phyloP scores from a whole-genome alignment of 768 basidiomycete species.

The Galerina marginata region DNA sequence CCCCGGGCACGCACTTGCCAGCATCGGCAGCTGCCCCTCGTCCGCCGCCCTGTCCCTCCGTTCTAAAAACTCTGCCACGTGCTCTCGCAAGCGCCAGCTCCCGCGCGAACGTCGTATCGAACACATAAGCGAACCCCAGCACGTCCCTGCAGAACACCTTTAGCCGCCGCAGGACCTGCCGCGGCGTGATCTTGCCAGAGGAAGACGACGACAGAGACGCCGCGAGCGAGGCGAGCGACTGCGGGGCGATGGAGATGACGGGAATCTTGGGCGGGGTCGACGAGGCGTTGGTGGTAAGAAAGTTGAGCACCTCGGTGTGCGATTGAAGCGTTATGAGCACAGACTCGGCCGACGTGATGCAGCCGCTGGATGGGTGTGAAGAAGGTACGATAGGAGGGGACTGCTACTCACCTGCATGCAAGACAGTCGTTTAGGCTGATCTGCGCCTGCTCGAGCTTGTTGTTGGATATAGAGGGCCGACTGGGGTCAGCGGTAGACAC shows the following conservation, averaged over 20 bases:
- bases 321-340: slow-evolving; percentile 96
- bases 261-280: slow-evolving; percentile 20
- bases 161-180: slow-evolving; percentile 71
- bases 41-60: slow-evolving; percentile 47
- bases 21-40: slow-evolving; percentile 71
- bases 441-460: slow-evolving; percentile 90
- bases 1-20: slow-evolving; percentile 96
- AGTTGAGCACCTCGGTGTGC: slow-evolving; percentile 87
- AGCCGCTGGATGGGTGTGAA: slow-evolving; percentile 64
- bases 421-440: slow-evolving; percentile 97
- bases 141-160: slow-evolving; percentile 68
- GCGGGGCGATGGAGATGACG: slow-evolving; percentile 32
- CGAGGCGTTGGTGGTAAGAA: slow-evolving; percentile 46
- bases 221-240: slow-evolving; percentile 31
- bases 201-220: slow-evolving; percentile 25
- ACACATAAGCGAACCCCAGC: slow-evolving; percentile 82
- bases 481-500: too few relatives aligned
- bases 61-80: slow-evolving; percentile 80
- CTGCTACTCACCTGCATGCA: slow-evolving; percentile 82
- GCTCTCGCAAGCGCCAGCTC: slow-evolving; percentile 85
- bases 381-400: slow-evolving; percentile 14
- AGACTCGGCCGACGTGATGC: slow-evolving; percentile 98
- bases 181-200: slow-evolving; percentile 44
- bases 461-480: too few relatives aligned
- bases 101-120: slow-evolving; percentile 94